These are phyloP conservation scores for Kluyveromyces aestuarii DNA, from an alignment of 805 yeast species.

Conservation along the genomic window DNA sequence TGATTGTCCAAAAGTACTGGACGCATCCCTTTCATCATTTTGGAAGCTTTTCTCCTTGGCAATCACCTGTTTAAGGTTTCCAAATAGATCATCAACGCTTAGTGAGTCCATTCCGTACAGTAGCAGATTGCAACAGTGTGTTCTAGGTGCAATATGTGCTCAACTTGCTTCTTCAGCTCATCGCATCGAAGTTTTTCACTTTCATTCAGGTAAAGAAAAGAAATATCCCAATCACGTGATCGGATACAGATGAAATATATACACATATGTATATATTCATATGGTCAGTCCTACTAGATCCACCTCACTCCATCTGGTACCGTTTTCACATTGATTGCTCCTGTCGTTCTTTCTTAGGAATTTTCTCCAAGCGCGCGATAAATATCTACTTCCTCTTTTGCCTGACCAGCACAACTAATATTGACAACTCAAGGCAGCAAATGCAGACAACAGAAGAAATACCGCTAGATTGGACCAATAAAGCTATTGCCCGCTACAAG, in stretches of 20 bases:
- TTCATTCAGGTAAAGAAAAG: too few species aligned
- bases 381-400: too few species aligned
- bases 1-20: neutral
- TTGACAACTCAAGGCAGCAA: neutral
- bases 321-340: too few species aligned
- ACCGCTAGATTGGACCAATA: neutral
- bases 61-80: conserved; percentile 8
- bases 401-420: neutral
- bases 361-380: too few species aligned
- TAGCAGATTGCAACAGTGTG: too few species aligned
- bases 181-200: conserved; percentile 4
- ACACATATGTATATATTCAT: too few species aligned
- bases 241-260: too few species aligned
- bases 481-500: neutral
- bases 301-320: too few species aligned
- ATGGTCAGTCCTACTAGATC: too few species aligned
- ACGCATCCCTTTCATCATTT: neutral
- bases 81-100: conserved; percentile 15
- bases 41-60: neutral
- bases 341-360: too few species aligned
- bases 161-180: conserved; percentile 1
- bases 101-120: conserved; percentile 4
- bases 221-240: too few species aligned
- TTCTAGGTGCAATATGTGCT: too few species aligned
- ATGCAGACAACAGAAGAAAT: neutral